phyloP scores from a whole-genome alignment of 2,329 filamentous ascomycete genomes.

The Pseudogymnoascus pannorum region DNA sequence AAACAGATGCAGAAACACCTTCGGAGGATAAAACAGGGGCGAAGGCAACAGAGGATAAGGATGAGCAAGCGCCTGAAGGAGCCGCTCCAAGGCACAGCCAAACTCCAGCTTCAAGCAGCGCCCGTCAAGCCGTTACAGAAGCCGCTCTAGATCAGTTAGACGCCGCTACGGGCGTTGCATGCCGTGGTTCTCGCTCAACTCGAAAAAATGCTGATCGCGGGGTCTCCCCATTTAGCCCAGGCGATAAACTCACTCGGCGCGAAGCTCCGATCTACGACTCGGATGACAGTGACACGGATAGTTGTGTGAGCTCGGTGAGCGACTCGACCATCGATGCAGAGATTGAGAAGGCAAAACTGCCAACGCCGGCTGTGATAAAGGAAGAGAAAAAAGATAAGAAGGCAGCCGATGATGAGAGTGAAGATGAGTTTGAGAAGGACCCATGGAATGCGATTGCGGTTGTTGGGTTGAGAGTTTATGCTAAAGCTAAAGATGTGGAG shows the following conservation, averaged over 20 bases:
- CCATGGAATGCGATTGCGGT: slow-evolving; percentile 59
- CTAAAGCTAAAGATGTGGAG: slow-evolving; percentile 35
- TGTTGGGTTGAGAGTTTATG: slow-evolving; percentile 54
- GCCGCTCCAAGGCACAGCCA: not conserved
- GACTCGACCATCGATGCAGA: slow-evolving; percentile 5
- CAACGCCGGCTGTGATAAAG: not conserved
- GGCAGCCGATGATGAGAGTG: slow-evolving; percentile 35
- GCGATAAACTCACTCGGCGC: not conserved
- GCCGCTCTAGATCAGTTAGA: not conserved
- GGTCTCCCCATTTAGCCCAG: not conserved
- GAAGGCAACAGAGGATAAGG: slow-evolving; percentile 15
- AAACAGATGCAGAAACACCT: slow-evolving; percentile 15
- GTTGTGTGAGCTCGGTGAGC: slow-evolving; percentile 1
- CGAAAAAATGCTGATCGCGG: not conserved
- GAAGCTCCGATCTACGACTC: not conserved
- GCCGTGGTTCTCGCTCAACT: not conserved
- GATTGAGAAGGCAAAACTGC: not conserved
- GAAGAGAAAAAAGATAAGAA: slow-evolving; percentile 9
- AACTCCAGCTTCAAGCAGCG: not conserved
- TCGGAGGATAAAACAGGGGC: slow-evolving; percentile 27
- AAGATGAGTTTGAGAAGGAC: slow-evolving; percentile 47
- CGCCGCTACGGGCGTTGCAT: not conserved
- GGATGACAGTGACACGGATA: not conserved
- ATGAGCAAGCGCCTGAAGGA: slow-evolving; percentile 17
- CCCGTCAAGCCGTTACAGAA: not conserved